Base-by-base conservation (phyloP, 2,329 filamentous ascomycete genomes). In the Penicillium sp. region DNA sequence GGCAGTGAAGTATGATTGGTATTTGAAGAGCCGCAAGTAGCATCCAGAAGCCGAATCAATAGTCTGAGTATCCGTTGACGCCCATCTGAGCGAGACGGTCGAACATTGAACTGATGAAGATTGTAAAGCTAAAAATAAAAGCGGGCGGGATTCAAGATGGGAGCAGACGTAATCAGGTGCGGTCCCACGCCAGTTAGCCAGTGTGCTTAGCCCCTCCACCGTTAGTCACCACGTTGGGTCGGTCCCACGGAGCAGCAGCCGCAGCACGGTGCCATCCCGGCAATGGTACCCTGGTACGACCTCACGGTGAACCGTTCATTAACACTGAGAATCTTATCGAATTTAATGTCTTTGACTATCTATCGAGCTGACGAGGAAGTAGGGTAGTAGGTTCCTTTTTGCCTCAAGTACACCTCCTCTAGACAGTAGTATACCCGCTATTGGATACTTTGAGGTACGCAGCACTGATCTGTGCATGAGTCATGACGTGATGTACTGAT, bases 1-100 rank as follows among this genome's bases (percentile, higher is more conserved):
- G 57, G 45, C 61, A 8, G 51, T 20, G 38, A 11, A 31, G 51
- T 43, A 17, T 53, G 38, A 53, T 53, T 53, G 51, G 51, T 17
- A 28, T 17, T 34, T 41, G 22, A 31, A 42, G 25, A 31, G 38
- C 51, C 38, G 22, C 51, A 34, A 28, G 51, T 22, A 53, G 38
- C 37, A 20, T 53, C 25, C 35, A 17, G 49, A 52, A 52, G 49
- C 22, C 20, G 20, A 52, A 52, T 52, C 49, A 38, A n/a, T 25
- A 7, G 17, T 50, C 48, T n/a, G 47, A 8, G 17, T 14, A 35
- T 49, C 25, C 3, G 47, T 8, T 35, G n/a, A 15, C 7, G 10
- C n/a, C 47, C n/a, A 35, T 49, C 34, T 20, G 47, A 49, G 11
- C n/a, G 5, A 15, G 14, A 22, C n/a, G 3, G 31, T 4, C 17